phyloP scores from a whole-genome alignment of 2,329 filamentous ascomycete species.

The Pseudogymnoascus destructans region DNA sequence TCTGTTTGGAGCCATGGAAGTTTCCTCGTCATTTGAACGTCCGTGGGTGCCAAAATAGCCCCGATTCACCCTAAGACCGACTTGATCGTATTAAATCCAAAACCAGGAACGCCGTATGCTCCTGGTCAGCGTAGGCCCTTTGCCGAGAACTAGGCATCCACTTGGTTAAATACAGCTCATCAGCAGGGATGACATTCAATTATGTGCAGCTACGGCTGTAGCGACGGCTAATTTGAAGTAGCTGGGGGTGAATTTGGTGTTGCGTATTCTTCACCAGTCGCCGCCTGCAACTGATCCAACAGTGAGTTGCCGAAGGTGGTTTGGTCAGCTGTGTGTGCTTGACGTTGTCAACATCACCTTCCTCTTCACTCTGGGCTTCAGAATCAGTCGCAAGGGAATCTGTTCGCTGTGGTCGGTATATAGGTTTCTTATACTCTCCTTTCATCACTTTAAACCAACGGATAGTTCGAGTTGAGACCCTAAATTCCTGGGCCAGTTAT shows the following conservation, averaged over 20 bases:
- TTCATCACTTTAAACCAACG: background rate
- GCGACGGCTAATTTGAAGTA: background rate
- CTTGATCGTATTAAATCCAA: background rate
- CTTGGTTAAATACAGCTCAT: background rate
- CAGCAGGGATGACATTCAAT: no score
- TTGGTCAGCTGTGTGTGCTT: background rate
- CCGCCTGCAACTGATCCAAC: background rate
- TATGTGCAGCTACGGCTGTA: background rate
- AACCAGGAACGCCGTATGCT: background rate
- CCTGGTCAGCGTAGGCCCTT: background rate
- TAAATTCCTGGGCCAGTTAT: background rate
- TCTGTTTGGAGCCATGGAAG: conserved; percentile 1
- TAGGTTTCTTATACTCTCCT: background rate
- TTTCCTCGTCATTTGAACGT: background rate
- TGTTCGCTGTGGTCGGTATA: background rate
- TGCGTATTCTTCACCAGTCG: background rate
- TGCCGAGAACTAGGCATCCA: background rate
- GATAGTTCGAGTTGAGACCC: background rate
- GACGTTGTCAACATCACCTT: background rate
- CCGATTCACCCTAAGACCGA: background rate
- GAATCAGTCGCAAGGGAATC: background rate
- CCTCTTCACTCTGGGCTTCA: background rate
- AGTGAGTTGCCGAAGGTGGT: background rate
- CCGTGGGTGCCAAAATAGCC: background rate
- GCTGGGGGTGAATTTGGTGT: background rate